These are phyloP conservation scores for Gynostemma pentaphyllum DNA, from an alignment of 306 rosid genomes.

Conservation along the genomic window DNA sequence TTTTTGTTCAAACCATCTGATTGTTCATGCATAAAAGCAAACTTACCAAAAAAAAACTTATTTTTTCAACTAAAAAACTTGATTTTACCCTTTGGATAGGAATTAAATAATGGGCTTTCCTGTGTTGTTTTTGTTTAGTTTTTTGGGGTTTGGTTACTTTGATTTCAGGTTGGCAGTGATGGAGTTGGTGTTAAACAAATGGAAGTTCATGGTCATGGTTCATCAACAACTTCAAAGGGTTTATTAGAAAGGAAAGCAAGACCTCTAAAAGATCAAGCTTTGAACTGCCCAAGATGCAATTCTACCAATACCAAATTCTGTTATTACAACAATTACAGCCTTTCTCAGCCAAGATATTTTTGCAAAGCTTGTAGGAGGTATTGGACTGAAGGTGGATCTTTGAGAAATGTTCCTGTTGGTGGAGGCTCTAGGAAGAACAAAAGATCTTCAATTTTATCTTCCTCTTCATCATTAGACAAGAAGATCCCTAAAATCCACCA, in stretches of 20 bases:
- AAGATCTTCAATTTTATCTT: conserved; percentile 25
- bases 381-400: conserved; percentile 69
- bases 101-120: background rate
- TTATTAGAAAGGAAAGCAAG: conserved; percentile 39
- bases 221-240: conserved; percentile 19
- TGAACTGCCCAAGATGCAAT: conserved; percentile 69
- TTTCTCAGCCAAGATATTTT: conserved; percentile 60
- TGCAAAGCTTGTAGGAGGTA: conserved; percentile 67
- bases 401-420: conserved; percentile 64
- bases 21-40: background rate
- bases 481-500: conserved; percentile 51
- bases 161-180: conserved; percentile 9
- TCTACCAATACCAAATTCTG: conserved; percentile 68
- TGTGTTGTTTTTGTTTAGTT: background rate
- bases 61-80: too few species aligned
- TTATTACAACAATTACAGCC: conserved; percentile 66
- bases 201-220: conserved; percentile 18
- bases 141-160: background rate
- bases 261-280: conserved; percentile 47
- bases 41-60: background rate
- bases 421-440: conserved; percentile 73
- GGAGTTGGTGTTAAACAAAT: conserved; percentile 22
- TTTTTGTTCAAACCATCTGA: background rate
- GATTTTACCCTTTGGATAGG: too few species aligned
- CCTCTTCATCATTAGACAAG: conserved; percentile 17